These are phyloP conservation scores for Cryptosporidium ubiquitum DNA, from an alignment of 169 alveolate species.

Conservation along the genomic window DNA sequence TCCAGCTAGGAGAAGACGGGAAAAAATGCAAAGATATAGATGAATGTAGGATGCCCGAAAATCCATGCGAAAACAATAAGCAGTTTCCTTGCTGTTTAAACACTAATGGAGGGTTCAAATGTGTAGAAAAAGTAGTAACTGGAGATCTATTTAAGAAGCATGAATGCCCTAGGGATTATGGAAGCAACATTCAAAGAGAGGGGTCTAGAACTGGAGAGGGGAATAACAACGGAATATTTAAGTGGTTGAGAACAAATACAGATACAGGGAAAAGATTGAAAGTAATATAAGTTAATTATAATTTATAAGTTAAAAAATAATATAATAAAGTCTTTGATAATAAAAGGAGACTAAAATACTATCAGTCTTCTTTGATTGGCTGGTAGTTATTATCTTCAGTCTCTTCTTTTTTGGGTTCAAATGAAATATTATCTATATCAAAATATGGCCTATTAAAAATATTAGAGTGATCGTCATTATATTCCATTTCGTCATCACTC, in stretches of 20 bases:
- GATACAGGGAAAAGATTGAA: constrained; percentile 2
- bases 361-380: background rate
- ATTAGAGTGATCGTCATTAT: background rate
- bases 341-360: background rate
- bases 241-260: constrained; percentile 1
- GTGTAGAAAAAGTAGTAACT: constrained; percentile 70
- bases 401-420: constrained; percentile 60
- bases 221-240: background rate
- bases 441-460: constrained; percentile 51
- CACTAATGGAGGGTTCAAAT: constrained; percentile 76
- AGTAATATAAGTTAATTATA: constrained; percentile 4
- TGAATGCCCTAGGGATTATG: constrained; percentile 39
- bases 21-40: constrained; percentile 78
- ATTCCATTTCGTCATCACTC: constrained; percentile 61
- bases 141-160: constrained; percentile 47
- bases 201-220: background rate
- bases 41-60: constrained; percentile 77
- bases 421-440: constrained; percentile 35
- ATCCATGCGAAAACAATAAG: constrained; percentile 46
- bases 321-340: background rate
- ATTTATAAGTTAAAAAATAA: background rate
- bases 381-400: background rate
- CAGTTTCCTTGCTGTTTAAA: constrained; percentile 76
- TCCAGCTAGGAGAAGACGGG: constrained; percentile 44
- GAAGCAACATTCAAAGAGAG: background rate